Evolutionary conservation across 2,329 filamentous ascomycete genomes (phyloP), one percentile per base, ranked within the genome.

Genomic region (Exophiala mesophila): DNA sequence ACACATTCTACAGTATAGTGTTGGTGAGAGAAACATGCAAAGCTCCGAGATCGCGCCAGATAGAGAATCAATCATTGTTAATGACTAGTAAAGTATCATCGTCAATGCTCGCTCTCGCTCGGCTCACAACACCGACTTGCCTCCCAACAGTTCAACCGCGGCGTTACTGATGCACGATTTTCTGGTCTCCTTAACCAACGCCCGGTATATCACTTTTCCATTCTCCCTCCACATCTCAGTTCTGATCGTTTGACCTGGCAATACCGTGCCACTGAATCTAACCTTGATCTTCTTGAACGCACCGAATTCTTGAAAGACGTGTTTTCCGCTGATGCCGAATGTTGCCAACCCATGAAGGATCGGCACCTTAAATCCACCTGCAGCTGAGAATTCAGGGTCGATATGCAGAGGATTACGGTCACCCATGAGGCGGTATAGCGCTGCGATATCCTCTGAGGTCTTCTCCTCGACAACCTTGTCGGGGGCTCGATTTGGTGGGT

Each of bases 321-420:
- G 88, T 76, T 95, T 95, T 52, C 83, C 87, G 10, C 86, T 82
- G 53, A 97, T 79, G 55, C 90, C 90, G 59, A 98, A 89, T 63
- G 82, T 90, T 76, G 88, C 95, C 28, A 97, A 78, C 10, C 90
- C 90, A 71, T 97, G 92, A 41, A 97, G 73, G 62, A 98, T 98
- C 8, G 92, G 90, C 19, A 73, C 78, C 69, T 92, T 84, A 79
- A 97, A 97, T 47, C 92, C 92, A 44, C 90, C 90, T 57, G 94
- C 82, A 72, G 90, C 90, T 68, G 86, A 86, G 67, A 98, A 97
- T 33, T 79, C 77, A 1, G 92, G 90, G 65, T 97, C 92, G 49
- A 98, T 83, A 70, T 98, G 90, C 2, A 98, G 80, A 8, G 90
- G 90, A 73, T 97, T 96, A 62, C 90, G 83, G 68, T 98, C 90